Evolutionary conservation across 768 basidiomycete genomes (phyloP).

Genomic region (Mycena indigotica): DNA sequence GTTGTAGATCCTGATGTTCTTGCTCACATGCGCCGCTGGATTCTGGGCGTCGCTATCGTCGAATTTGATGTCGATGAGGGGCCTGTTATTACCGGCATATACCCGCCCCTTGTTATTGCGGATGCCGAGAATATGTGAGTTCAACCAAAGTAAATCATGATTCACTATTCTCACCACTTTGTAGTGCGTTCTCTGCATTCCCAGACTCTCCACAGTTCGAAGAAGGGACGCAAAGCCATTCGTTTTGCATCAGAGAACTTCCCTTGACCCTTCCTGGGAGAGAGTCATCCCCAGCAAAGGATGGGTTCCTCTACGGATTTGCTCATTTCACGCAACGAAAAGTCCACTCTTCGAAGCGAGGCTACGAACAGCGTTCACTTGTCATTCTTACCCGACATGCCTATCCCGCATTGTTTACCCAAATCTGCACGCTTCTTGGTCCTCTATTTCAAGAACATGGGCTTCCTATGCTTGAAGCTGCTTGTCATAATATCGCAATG

Average conservation of each 20-base stretch:
- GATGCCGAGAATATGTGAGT: constrained; percentile 86
- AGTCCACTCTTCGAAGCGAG: constrained; percentile 68
- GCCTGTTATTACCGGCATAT: constrained; percentile 72
- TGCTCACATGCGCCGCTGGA: constrained; percentile 63
- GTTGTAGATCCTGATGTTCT: constrained; percentile 51
- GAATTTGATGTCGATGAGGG: constrained; percentile 90
- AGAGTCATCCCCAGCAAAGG: constrained; percentile 44
- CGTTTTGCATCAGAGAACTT: constrained; percentile 77
- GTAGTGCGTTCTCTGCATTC: constrained; percentile 88
- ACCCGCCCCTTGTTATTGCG: constrained; percentile 61
- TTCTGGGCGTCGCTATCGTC: constrained; percentile 67
- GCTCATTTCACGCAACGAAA: constrained; percentile 74
- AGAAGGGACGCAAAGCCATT: constrained; percentile 82
- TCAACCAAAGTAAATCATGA: too few species aligned
- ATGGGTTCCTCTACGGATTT: constrained; percentile 78
- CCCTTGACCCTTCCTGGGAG: constrained; percentile 25
- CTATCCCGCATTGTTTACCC: constrained; percentile 83
- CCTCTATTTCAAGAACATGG: constrained; percentile 76
- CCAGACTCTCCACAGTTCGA: constrained; percentile 87
- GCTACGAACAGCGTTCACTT: constrained; percentile 82
- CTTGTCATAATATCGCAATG: constrained; percentile 80
- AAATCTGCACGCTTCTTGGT: constrained; percentile 66
- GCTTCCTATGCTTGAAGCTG: constrained; percentile 78
- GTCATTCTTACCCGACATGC: constrained; percentile 80
- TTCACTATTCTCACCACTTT: too few species aligned